Base-by-base conservation (phyloP, 352 stramenopile genomes). In the Phytopythium kandeliae region DNA sequence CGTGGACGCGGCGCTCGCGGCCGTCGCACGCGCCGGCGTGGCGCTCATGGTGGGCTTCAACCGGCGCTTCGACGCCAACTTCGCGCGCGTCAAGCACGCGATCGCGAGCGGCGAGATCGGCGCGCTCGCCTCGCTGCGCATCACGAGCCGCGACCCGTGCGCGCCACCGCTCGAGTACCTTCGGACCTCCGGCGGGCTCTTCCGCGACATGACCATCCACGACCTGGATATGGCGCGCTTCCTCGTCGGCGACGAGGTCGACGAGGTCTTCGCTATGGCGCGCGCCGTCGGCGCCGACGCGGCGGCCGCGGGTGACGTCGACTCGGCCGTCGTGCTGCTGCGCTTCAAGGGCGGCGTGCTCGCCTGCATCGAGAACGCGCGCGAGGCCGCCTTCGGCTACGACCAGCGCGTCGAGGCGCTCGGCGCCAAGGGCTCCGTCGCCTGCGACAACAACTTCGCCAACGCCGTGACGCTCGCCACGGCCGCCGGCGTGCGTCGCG, bases 11-110 rank as follows among this genome's bases (percentile, higher is more conserved):
- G 76, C 76, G 19, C 71, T 88, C 52, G 65, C 65, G 9, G 34
- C 69, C 60, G 48, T 57, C 4, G 48, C 71, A 6, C 54, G 60
- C 21, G 74, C 78, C 17, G 70, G 68, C 30, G 86, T 98, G n/a
- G 97, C 97, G 72, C 68, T 98, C 34, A 98, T 98, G 92, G 95
- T 96, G 55, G 94, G 77, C 2, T 90, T 98, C 51, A 86, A 98
- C 50, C 85, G 94, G 19, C 85, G 94, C 31, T 98, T 98, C 52
- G 91, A 98, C 68, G 80, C 89, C 43, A 97, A 98, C 71, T 98
- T 98, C 55, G 64, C 78, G 11, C 87, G 94, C 48, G 76, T 98
- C 15, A 89, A 85, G 55, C 46, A 75, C 24, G 87, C 85, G 0
- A 84, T 98, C 43, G 62, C 70, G 24, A 68, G 67, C 6, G 89